phyloP scores from a whole-genome alignment of 352 stramenopile species.

The Pythium phragmiticola region DNA sequence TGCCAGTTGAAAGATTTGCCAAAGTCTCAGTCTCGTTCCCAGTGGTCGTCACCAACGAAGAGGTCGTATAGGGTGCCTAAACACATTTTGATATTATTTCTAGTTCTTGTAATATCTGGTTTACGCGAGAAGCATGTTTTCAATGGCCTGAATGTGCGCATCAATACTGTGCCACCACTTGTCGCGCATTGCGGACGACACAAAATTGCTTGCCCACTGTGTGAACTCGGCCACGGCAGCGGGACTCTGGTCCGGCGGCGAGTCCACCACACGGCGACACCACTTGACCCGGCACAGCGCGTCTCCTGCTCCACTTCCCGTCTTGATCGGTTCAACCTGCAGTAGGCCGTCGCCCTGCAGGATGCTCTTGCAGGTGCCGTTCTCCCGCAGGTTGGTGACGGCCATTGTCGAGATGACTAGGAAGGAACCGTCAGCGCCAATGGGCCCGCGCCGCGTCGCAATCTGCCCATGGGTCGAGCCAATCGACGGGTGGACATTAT shows the following conservation, averaged over 20 bases:
- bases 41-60: too few relatives aligned
- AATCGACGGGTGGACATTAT: not conserved
- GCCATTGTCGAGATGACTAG: not conserved
- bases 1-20: not conserved
- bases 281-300: not conserved
- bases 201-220: not conserved
- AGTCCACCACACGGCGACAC: not conserved
- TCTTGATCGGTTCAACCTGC: not conserved
- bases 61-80: too few relatives aligned
- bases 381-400: slow-evolving; percentile 1
- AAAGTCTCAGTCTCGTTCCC: not conserved
- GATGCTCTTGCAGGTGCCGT: not conserved
- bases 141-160: not conserved
- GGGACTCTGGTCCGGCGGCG: not conserved
- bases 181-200: not conserved
- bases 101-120: too few relatives aligned
- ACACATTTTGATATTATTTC: too few relatives aligned
- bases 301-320: not conserved
- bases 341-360: slow-evolving; percentile 2
- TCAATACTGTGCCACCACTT: slow-evolving; percentile 11
- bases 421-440: not conserved
- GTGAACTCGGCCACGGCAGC: not conserved
- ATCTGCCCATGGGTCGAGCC: slow-evolving; percentile 3
- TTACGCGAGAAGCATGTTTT: not conserved
- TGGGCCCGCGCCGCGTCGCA: not conserved